phyloP scores from a whole-genome alignment of 2,329 filamentous ascomycete genomes.

The Diaporthe helianthi region DNA sequence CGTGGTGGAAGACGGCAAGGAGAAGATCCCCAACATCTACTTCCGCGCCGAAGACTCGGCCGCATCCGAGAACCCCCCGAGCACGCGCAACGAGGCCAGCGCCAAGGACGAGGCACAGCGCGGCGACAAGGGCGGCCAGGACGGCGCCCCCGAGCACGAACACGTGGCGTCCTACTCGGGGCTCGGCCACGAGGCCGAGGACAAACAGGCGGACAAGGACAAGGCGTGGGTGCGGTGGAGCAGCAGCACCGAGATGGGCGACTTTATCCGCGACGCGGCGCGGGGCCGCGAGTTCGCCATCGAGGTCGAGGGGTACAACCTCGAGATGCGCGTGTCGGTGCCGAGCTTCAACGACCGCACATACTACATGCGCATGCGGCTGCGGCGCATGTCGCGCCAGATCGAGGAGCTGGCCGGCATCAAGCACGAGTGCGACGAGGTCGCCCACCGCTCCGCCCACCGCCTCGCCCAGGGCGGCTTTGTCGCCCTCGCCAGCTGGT shows the following conservation, averaged over 20 bases:
- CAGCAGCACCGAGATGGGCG: constrained; percentile 86
- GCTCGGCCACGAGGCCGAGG: constrained; percentile 65
- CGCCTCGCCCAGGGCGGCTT: constrained; percentile 83
- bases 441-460: constrained; percentile 81
- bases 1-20: constrained; percentile 67
- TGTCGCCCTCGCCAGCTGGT: constrained; percentile 76
- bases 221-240: constrained; percentile 81
- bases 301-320: constrained; percentile 72
- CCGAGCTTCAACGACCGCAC: constrained; percentile 92
- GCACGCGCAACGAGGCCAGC: constrained; percentile 42
- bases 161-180: constrained; percentile 75
- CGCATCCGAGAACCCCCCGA: constrained; percentile 57
- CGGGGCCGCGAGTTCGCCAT: constrained; percentile 85
- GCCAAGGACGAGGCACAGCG: constrained; percentile 39
- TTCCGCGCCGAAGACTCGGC: constrained; percentile 83
- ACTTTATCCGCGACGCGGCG: constrained; percentile 91
- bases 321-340: constrained; percentile 78
- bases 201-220: constrained; percentile 55
- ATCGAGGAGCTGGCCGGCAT: constrained; percentile 75
- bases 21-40: constrained; percentile 75
- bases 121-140: constrained; percentile 28
- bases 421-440: constrained; percentile 80
- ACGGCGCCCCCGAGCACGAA: constrained; percentile 35
- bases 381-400: constrained; percentile 73
- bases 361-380: constrained; percentile 79